Evolutionary conservation across 352 stramenopile species (phyloP), one percentile per base, ranked within the genome.

Genomic region (Phytopythium boreale): DNA sequence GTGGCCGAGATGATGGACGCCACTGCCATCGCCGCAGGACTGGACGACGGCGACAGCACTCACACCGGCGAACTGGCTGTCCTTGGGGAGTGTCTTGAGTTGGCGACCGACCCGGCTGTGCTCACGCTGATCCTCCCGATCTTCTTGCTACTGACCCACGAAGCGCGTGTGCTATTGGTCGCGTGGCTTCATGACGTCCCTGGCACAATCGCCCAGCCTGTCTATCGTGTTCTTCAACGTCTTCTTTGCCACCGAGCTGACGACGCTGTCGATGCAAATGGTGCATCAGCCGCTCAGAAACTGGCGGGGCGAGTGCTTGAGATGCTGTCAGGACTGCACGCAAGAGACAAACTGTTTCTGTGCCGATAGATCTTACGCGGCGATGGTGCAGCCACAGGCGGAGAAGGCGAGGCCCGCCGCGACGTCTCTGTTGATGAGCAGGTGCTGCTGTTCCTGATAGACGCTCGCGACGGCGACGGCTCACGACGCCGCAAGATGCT

Each of bases 131-230:
- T 86, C 41, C 53, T 88, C 5, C 68, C 52, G 0, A 46, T 87
- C 14, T 84, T 85, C 53, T 44, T 79, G 22, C 6, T 56, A 0
- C 58, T 88, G 17, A 55, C 60, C 2, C 44, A 66, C 11, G 58
- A 75, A 12, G 65, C 67, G 52, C 69, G 77, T 24, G 26, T 71
- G 19, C 37, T 65, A 6, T 62, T 91, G 0, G 71, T 86, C 2
- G 58, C 73, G 10, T 82, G 80, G 69, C 71, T 84, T 1, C 68
- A 71, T 10, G 79, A 86, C 1, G 66, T 87, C 4, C 76, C 82
- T 26, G 77, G 66, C 0, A 61, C 74, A 2, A 70, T 70, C 58
- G 67, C 75, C 0, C 20, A 70, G 7, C 57, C 68, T 0, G 58
- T 89, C 20, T 88, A 89, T 53, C 66, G 79, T 12, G 53, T 91